phyloP scores from a whole-genome alignment of 2,329 filamentous ascomycete species.

The Proliferodiscus dingleyae region DNA sequence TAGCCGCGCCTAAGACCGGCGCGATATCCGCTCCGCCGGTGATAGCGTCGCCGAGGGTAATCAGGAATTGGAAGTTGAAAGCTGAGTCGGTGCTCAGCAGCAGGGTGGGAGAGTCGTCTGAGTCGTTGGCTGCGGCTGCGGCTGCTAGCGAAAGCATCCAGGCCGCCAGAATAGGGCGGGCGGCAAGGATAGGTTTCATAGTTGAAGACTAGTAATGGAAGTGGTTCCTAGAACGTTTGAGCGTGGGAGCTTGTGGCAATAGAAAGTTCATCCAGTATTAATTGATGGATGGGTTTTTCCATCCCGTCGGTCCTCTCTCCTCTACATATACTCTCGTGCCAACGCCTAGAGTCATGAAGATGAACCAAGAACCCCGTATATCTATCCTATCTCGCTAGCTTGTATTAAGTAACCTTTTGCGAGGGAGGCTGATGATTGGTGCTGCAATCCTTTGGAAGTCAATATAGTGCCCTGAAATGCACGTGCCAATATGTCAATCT shows the following conservation, averaged over 20 bases:
- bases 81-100: slow-evolving; percentile 1
- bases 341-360: neutral
- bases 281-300: neutral
- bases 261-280: neutral
- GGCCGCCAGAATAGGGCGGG: neutral
- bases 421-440: neutral
- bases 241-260: neutral
- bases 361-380: neutral
- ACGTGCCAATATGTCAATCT: neutral
- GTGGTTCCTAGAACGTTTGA: too few species aligned
- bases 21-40: slow-evolving; percentile 3
- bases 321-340: neutral
- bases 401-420: neutral
- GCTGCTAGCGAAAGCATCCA: neutral
- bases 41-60: neutral
- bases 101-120: neutral
- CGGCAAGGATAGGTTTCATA: neutral
- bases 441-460: neutral
- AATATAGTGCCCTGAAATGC: neutral
- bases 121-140: neutral
- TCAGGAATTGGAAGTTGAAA: slow-evolving; percentile 9
- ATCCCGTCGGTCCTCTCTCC: neutral
- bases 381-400: neutral
- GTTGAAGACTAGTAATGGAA: neutral
- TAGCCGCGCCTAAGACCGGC: slow-evolving; percentile 5